Evolutionary conservation across 2,329 filamentous ascomycete species (phyloP).

Genomic region (Monosporascus sp.): DNA sequence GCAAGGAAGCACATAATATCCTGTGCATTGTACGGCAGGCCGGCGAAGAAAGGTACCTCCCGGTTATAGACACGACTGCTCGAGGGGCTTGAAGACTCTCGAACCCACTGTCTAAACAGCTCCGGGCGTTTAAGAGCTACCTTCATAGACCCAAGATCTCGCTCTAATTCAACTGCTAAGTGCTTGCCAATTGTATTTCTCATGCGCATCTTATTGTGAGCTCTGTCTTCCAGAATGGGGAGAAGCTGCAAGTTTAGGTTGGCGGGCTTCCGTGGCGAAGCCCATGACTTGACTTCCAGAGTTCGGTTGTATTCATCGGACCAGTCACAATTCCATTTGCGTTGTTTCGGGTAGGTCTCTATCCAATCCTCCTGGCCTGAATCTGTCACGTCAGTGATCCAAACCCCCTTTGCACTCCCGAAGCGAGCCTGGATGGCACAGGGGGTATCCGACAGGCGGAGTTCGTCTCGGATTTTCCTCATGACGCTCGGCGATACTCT

Average conservation of each 20-base stretch:
- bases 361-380: constrained; percentile 50
- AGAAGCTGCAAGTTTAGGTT: constrained; percentile 60
- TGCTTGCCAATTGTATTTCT: constrained; percentile 38
- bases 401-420: constrained; percentile 66
- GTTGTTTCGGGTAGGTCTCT: constrained; percentile 56
- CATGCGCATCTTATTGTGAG: constrained; percentile 38
- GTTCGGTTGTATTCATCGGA: constrained; percentile 32
- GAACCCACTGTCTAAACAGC: constrained; percentile 46
- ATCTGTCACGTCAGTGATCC: constrained; percentile 52
- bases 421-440: constrained; percentile 62
- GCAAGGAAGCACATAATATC: constrained; percentile 41
- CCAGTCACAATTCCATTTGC: constrained; percentile 54
- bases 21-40: constrained; percentile 43
- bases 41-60: constrained; percentile 35
- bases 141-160: constrained; percentile 44
- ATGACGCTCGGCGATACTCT: constrained; percentile 56
- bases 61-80: constrained; percentile 31
- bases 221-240: constrained; percentile 55
- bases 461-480: constrained; percentile 37
- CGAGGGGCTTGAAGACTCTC: constrained; percentile 20
- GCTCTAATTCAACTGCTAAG: constrained; percentile 41
- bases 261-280: constrained; percentile 39
- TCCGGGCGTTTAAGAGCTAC: constrained; percentile 40
- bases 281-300: constrained; percentile 54
- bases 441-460: constrained; percentile 47